Conservation (phyloP, 2,329 filamentous ascomycete species). For the Colletotrichum godetiae region DNA sequence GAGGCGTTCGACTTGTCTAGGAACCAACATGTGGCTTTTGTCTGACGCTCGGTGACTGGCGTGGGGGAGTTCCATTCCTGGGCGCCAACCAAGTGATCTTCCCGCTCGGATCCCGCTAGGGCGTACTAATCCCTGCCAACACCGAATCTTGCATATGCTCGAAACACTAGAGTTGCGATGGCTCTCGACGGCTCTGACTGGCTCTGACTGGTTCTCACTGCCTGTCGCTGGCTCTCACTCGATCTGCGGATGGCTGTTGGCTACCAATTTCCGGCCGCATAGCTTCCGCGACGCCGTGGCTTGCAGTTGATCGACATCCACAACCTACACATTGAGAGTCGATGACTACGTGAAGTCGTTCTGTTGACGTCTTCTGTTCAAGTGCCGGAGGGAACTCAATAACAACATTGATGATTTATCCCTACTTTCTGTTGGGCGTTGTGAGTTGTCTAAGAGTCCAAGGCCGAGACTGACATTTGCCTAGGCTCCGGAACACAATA, state of each 20-base stretch:
- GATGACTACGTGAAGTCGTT: conserved; percentile 17
- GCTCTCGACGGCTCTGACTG: conserved; percentile 23
- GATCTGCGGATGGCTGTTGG: not conserved
- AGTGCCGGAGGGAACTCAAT: not conserved
- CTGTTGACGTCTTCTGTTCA: not conserved
- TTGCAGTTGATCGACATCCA: conserved; percentile 29
- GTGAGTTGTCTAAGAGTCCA: not conserved
- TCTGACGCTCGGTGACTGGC: conserved; percentile 24
- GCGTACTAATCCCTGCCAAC: conserved; percentile 29
- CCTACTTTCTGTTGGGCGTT: not conserved
- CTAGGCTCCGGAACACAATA: not conserved
- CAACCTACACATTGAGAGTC: not conserved
- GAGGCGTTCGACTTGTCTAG: not conserved
- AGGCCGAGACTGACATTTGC: conserved; percentile 2
- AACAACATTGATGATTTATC: not conserved
- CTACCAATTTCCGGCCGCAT: conserved; percentile 1
- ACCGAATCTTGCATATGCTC: conserved; percentile 36
- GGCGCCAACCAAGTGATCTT: conserved; percentile 30
- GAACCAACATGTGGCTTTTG: conserved; percentile 9
- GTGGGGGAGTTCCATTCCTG: conserved; percentile 32
- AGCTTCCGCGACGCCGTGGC: conserved; percentile 17
- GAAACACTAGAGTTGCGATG: conserved; percentile 35
- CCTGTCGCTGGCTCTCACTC: not conserved
- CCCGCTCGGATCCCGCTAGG: conserved; percentile 34
- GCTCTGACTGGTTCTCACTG: not conserved